phyloP scores from a whole-genome alignment of 495 filamentous ascomycete species.

The Penicillium cinerascens region DNA sequence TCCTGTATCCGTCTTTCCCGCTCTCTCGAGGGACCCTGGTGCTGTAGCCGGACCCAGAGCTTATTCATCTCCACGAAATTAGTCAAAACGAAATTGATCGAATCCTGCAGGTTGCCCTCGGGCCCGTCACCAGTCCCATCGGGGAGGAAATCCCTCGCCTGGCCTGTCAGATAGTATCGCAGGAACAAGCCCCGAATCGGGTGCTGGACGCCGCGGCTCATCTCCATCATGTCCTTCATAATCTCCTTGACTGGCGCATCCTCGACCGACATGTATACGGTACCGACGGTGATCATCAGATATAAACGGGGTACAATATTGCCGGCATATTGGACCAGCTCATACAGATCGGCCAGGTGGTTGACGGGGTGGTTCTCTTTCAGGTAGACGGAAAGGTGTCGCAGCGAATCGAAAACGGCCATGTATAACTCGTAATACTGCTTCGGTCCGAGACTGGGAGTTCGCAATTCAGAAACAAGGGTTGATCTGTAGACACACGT shows the following conservation, averaged over 20 bases:
- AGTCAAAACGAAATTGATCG: constrained; percentile 93
- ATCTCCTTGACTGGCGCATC: constrained; percentile 99
- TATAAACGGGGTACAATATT: constrained; percentile 97
- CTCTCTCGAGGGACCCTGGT: constrained; percentile 95
- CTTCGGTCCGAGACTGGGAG: constrained; percentile 91
- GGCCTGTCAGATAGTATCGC: constrained; percentile 90
- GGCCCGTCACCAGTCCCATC: constrained; percentile 79
- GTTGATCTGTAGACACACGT: constrained; percentile 66
- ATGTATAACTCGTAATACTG: constrained; percentile 99
- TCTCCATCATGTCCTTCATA: constrained; percentile 99
- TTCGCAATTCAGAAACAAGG: constrained; percentile 93
- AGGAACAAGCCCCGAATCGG: constrained; percentile 92
- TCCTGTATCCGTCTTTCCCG: constrained; percentile 90
- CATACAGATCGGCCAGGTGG: constrained; percentile 96
- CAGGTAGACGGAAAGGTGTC: constrained; percentile 93
- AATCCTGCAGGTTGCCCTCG: constrained; percentile 94
- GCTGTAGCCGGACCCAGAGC: constrained; percentile 94
- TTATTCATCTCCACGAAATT: constrained; percentile 99
- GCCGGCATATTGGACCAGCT: constrained; percentile 97
- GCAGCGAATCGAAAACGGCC: constrained; percentile 95
- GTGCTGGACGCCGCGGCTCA: constrained; percentile 96
- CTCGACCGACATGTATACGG: constrained; percentile 97
- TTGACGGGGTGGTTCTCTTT: constrained; percentile 97
- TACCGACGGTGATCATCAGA: constrained; percentile 98
- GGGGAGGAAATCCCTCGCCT: constrained; percentile 85